Base-by-base conservation (phyloP, 2,329 filamentous ascomycete species). In the Colletotrichum trifolii region DNA sequence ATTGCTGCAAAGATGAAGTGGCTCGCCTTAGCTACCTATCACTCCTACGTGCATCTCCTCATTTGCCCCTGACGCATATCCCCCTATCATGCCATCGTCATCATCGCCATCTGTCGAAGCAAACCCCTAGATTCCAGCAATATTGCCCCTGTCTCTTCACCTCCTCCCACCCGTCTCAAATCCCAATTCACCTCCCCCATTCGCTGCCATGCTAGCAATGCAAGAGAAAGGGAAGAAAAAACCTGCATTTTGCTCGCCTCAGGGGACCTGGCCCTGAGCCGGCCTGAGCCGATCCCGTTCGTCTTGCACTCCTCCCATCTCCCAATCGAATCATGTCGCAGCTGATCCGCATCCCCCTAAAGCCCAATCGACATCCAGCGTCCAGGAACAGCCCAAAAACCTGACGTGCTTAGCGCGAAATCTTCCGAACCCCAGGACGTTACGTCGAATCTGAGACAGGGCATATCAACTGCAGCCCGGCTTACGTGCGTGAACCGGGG, bases 51-150 rank as follows among this genome's bases (percentile, higher is more conserved):
- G 34, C 15, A 48, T 11, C 34, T 43, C 43, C 8, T 36, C 45
- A 45, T 25, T 50, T 64, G 35, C 34, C 57, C 52, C 39, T 64
- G 50, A 46, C 25, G 49, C 45, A 33, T 8, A 54, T 25, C 39
- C 50, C 62, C 62, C 52, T 55, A n/a, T 40, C 45, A 61, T 65
- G 52, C 57, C 62, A 65, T 65, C 62, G 61, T 52, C 59, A 38
- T 50, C 25, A 35, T 38, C 58, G 36, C 48, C 35, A 40, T 35
- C 42, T 46, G 38, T 15, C 50, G 25, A 25, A 25, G 25, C 53
- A 52, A 46, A 40, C 57, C 61, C 62, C 50, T 65, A 65, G 57
- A 61, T 65, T 65, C 62, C 62, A 65, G 39, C 36, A 35, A 25
- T n/a, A 9, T 64, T 49, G 57, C 52, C 58, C 62, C 62, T 62